Base-by-base conservation (phyloP, 75 land plant species). In the Larix kaempferi region DNA sequence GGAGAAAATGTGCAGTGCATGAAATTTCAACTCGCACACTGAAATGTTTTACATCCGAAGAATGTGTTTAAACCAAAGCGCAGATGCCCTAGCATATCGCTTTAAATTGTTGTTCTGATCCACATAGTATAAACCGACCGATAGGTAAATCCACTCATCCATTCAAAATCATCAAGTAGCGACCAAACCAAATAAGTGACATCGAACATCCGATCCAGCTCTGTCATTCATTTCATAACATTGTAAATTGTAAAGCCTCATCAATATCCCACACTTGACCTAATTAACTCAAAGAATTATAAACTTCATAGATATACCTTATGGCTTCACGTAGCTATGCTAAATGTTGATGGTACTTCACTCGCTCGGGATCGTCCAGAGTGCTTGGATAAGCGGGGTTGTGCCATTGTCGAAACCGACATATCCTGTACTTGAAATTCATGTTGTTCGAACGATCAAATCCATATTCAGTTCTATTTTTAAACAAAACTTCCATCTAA, bases 181-280 rank as follows among this genome's bases (percentile, higher is more conserved):
- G 84, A 37, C 81, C 81, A 82, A 5, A 26, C 26, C 39, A 83
- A 33, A 59, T 75, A 83, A n/a, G n/a, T n/a, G n/a, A 21, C 84
- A 84, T 13, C 84, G 69, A 33, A 85, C 78, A 72, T 82, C 59
- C 6, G 71, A 75, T n/a, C 80, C 84, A 25, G 78, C 80, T 54
- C 69, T 67, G 49, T 37, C 37, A 44, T 26, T 22, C 59, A 71
- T n/a, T 29, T 29, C 33, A 29, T 4, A 16, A 59, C 49, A 44
- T 59, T n/a, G 6, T 5, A 17, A 19, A 13, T 1, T n/a, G n/a
- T n/a, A n/a, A n/a, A n/a, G n/a, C 21, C 0, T 59, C 60, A 13
- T 19, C 21, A 5, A 59, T 59, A 19, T 19, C 22, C 19, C 23
- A 59, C 21, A 13, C 5, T 59, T 15, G 3, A 11, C 58, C 3